Evolutionary conservation across 2,329 filamentous ascomycete genomes (phyloP).

Genomic region (Ophiostoma populinum): DNA sequence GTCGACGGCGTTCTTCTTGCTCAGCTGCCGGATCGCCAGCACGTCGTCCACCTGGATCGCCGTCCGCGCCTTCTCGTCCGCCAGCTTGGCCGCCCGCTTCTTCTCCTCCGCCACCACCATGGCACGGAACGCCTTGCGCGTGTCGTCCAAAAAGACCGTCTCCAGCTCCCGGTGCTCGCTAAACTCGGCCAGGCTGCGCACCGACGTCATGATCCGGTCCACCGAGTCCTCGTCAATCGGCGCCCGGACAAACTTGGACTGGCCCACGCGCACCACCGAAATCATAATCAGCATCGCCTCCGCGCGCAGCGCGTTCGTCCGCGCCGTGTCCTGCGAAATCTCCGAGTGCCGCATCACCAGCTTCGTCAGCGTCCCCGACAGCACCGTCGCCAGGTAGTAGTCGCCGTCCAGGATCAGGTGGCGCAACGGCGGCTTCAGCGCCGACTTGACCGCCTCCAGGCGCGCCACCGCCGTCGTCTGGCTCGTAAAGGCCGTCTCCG

Average conservation of each 20-base stretch:
- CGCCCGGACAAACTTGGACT: slow-evolving; percentile 96
- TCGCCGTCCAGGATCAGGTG: slow-evolving; percentile 94
- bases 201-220: slow-evolving; percentile 97
- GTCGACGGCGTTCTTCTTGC: slow-evolving; percentile 75
- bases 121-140: slow-evolving; percentile 82
- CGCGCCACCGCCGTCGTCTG: slow-evolving; percentile 74
- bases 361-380: slow-evolving; percentile 93
- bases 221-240: slow-evolving; percentile 95
- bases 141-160: slow-evolving; percentile 85
- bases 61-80: slow-evolving; percentile 78
- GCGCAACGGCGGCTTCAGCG: slow-evolving; percentile 85
- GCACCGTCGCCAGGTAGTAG: slow-evolving; percentile 85
- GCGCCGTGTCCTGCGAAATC: slow-evolving; percentile 67
- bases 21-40: slow-evolving; percentile 78
- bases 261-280: slow-evolving; percentile 90
- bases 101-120: slow-evolving; percentile 97
- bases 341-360: slow-evolving; percentile 95
- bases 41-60: slow-evolving; percentile 94
- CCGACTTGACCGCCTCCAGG: slow-evolving; percentile 89
- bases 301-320: slow-evolving; percentile 84
- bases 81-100: slow-evolving; percentile 91
- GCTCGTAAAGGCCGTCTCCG: slow-evolving; percentile 88
- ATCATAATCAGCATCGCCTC: slow-evolving; percentile 99
- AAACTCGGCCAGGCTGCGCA: slow-evolving; percentile 82
- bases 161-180: slow-evolving; percentile 79